A percentile compares a stretch with the other conserved stretches of the same genome.
These are phyloP conservation scores for Silene vulgaris DNA, from an alignment of 179 eudicot species.

Conservation along the genomic window DNA sequence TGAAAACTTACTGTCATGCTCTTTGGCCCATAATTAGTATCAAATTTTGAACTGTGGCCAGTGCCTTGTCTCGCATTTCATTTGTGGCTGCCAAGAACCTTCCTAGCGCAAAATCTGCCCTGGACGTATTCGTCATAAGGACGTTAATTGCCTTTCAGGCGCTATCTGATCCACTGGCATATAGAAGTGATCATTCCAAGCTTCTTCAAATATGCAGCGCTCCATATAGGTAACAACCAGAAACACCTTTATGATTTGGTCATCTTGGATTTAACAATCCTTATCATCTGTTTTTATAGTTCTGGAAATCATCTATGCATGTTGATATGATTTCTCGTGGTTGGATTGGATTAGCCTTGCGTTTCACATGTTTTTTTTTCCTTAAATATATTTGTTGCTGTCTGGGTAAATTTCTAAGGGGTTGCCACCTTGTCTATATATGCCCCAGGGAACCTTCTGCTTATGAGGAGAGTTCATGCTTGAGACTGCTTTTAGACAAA, in stretches of 20 bases:
- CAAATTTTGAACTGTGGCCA: slow-evolving; percentile 32
- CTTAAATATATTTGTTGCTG: not conserved
- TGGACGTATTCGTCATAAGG: slow-evolving; percentile 61
- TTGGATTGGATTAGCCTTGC: not conserved
- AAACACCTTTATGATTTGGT: slow-evolving; percentile 16
- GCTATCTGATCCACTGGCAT: slow-evolving; percentile 80
- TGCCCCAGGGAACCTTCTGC: slow-evolving; percentile 62
- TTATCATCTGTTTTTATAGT: slow-evolving; percentile 9
- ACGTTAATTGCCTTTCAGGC: slow-evolving; percentile 69
- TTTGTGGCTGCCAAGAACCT: slow-evolving; percentile 52
- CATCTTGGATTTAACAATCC: not conserved
- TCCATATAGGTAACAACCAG: slow-evolving; percentile 62
- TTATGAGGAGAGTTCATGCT: slow-evolving; percentile 94
- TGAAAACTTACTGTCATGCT: slow-evolving; percentile 14
- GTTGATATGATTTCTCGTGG: slow-evolving; percentile 9
- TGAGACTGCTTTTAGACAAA: slow-evolving; percentile 82
- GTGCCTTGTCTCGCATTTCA: slow-evolving; percentile 67
- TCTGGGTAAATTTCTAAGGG: slow-evolving; percentile 6
- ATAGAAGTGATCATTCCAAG: slow-evolving; percentile 68
- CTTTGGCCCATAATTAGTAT: not conserved
- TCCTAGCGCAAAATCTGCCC: slow-evolving; percentile 44
- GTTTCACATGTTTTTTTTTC: not conserved
- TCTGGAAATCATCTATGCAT: not conserved
- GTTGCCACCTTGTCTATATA: slow-evolving; percentile 20
- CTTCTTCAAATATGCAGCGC: slow-evolving; percentile 78